Evolutionary conservation across 2,329 filamentous ascomycete genomes (phyloP), one percentile per base, ranked within the genome.

Genomic region (Scytalidium sp.): DNA sequence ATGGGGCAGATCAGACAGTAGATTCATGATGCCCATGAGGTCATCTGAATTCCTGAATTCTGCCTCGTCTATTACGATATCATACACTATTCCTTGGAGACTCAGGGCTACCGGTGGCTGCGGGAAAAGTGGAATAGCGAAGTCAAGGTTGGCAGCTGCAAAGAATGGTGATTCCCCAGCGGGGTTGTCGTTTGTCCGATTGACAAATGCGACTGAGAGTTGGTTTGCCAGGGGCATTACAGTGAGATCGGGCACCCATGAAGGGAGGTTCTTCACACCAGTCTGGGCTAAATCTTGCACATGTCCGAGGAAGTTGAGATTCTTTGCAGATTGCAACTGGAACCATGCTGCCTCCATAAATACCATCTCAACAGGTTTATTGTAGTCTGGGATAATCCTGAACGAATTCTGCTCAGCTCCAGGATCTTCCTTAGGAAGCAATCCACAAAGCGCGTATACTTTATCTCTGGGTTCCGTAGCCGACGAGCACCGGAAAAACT

Each of bases 381-480:
- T 40, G 29, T 53, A 53, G n/a, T 53, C 51, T 2, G 51, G 51
- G 17, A 19, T 43, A 17, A 43, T 29, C 25, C 25, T 29, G 25
- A 29, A 29, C 25, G 25, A 29, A 29, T 29, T 29, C 25, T 29
- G 25, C 25, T 29, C 25, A 29, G 25, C 25, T 29, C 25, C 25
- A 29, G 25, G 25, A 29, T 29, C 25, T 29, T 29, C 25, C 25
- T 29, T 29, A 29, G 25, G 25, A 29, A 29, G 25, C 49, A 55
- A 29, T 29, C 53, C 49, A 44, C 45, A 45, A 25, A 57, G 49
- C 45, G 49, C 47, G 44, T 54, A 57, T 48, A 57, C 48, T 22
- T 43, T 20, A 51, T 55, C 53, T 50, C 53, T 43, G 41, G 48
- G 48, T 17, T 54, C 42, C 29, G 51, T 49, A 19, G 51, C 48